Evolutionary conservation across 1,284 basidiomycete genomes (phyloP).

Genomic region (Leccinum griseonigrum): DNA sequence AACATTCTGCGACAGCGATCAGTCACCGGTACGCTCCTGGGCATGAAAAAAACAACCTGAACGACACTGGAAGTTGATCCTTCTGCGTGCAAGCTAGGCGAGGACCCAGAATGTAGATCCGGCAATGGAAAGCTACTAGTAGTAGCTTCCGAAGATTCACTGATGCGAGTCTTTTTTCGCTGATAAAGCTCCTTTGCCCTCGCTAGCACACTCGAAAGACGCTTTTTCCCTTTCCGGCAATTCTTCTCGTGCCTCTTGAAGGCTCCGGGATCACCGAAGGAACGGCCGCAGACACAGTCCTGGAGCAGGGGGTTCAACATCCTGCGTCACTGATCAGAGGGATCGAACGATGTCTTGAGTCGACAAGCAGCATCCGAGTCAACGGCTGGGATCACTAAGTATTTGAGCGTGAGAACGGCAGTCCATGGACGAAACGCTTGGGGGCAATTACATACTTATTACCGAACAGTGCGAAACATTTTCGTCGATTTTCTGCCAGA

Average conservation of each 20-base stretch:
- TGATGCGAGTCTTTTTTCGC: neutral
- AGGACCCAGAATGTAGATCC: neutral
- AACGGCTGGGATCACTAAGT: no score
- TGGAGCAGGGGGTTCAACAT: neutral
- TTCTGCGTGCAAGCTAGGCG: neutral
- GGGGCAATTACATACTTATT: slow-evolving; percentile 26
- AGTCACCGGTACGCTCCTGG: no score
- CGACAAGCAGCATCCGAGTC: no score
- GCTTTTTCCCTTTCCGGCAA: neutral
- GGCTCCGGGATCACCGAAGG: neutral
- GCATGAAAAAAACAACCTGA: neutral
- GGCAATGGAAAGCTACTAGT: neutral
- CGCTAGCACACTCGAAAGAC: neutral
- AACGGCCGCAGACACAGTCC: neutral
- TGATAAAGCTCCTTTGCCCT: neutral
- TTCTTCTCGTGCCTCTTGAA: neutral
- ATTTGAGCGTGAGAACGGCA: no score
- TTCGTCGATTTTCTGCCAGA: neutral
- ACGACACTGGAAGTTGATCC: neutral
- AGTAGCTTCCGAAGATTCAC: neutral
- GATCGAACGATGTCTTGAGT: no score
- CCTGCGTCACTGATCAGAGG: no score
- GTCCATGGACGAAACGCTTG: no score
- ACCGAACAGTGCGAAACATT: slow-evolving; percentile 44
- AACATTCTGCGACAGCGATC: neutral